Evolutionary conservation across 2,329 filamentous ascomycete genomes (phyloP).

Genomic region (Zalaria sp.): DNA sequence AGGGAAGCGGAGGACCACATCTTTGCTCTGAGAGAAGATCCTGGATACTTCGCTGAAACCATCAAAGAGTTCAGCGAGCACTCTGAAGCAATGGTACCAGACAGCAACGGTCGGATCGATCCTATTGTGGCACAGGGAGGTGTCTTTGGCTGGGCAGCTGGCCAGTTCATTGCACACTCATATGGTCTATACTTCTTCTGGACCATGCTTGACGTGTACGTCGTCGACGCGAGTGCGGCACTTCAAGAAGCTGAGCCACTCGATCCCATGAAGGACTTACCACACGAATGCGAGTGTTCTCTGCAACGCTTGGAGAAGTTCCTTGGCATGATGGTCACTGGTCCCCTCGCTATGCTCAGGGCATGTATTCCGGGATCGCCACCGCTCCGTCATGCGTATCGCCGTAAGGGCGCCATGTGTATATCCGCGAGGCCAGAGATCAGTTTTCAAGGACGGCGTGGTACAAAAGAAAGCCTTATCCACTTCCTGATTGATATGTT

Average conservation of each 20-base stretch:
- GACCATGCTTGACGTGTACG: too few species aligned
- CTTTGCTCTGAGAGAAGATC: slow-evolving; percentile 44
- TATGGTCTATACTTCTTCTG: too few species aligned
- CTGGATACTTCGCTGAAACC: slow-evolving; percentile 37
- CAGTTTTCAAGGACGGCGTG: too few species aligned
- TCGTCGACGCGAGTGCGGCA: too few species aligned
- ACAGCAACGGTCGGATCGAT: slow-evolving; percentile 20
- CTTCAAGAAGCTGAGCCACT: too few species aligned
- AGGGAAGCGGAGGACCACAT: slow-evolving; percentile 38
- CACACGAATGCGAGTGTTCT: too few species aligned
- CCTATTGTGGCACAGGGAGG: slow-evolving; percentile 4
- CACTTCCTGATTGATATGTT: slow-evolving; percentile 3
- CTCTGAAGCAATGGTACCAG: slow-evolving; percentile 28
- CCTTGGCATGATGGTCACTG: too few species aligned
- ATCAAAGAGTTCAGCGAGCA: slow-evolving; percentile 34
- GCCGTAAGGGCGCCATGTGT: slow-evolving; percentile 1
- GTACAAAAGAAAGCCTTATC: neutral
- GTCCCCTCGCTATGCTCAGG: slow-evolving; percentile 11
- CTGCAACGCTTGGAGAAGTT: too few species aligned
- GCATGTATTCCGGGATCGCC: slow-evolving; percentile 25
- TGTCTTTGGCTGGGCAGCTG: slow-evolving; percentile 5
- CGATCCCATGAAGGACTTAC: too few species aligned
- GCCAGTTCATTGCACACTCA: too few species aligned
- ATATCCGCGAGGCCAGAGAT: neutral
- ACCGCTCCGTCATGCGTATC: slow-evolving; percentile 17